Conservation (phyloP, 768 basidiomycete genomes). For the Macrocybe gigantea region DNA sequence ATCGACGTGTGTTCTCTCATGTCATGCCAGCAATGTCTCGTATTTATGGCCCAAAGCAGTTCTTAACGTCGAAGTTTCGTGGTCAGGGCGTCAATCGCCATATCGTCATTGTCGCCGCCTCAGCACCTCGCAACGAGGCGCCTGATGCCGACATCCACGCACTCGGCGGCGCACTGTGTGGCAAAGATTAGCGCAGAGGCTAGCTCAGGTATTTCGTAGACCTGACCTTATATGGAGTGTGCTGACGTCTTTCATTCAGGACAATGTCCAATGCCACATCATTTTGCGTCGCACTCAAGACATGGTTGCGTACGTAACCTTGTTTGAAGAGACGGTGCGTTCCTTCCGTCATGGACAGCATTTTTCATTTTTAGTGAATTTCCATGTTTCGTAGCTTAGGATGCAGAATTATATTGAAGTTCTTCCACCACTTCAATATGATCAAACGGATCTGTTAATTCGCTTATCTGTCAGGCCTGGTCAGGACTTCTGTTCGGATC, state of each 20-base stretch:
- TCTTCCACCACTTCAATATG: slow-evolving; percentile 35
- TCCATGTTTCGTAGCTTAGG: slow-evolving; percentile 24
- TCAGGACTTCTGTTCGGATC: slow-evolving; percentile 13
- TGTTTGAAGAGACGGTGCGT: slow-evolving; percentile 45
- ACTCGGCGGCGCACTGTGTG: slow-evolving; percentile 30
- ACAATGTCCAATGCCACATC: slow-evolving; percentile 53
- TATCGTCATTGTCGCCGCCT: slow-evolving; percentile 50
- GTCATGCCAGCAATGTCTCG: neutral
- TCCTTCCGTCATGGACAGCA: neutral
- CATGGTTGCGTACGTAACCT: slow-evolving; percentile 36
- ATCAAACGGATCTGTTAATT: slow-evolving; percentile 27
- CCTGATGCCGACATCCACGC: slow-evolving; percentile 17
- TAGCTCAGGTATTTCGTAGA: slow-evolving; percentile 34
- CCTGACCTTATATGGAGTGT: neutral
- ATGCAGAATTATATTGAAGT: slow-evolving; percentile 34
- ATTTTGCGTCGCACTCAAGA: slow-evolving; percentile 41
- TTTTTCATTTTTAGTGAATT: slow-evolving; percentile 6
- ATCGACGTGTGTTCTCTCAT: slow-evolving; percentile 35
- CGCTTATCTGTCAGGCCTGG: slow-evolving; percentile 37
- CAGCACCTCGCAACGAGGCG: slow-evolving; percentile 30
- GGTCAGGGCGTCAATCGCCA: slow-evolving; percentile 34
- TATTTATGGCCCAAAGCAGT: slow-evolving; percentile 13
- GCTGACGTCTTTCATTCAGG: slow-evolving; percentile 24
- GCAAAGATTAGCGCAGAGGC: slow-evolving; percentile 34
- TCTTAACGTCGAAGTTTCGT: slow-evolving; percentile 26